phyloP scores from a whole-genome alignment of 176 grass and related monocot species.

The Dendrocalamus sinicus region DNA sequence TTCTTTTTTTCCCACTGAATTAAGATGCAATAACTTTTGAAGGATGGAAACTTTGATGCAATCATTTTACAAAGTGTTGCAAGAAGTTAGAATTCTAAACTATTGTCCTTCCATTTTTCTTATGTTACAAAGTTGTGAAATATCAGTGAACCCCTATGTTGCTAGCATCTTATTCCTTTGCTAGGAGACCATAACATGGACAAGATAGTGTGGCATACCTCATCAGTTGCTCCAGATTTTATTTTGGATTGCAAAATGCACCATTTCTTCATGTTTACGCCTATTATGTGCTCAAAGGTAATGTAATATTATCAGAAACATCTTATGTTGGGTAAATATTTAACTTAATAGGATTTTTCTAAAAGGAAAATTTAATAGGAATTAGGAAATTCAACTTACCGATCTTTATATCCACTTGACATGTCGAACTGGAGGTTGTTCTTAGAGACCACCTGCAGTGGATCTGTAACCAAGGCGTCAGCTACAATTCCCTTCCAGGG shows the following conservation, averaged over 20 bases:
- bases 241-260: slow-evolving; percentile 99
- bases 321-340: slow-evolving; percentile 35
- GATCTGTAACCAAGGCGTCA: slow-evolving; percentile 68
- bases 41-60: slow-evolving; percentile 27
- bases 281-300: slow-evolving; percentile 53
- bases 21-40: slow-evolving; percentile 33
- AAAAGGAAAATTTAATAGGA: slow-evolving; percentile 1
- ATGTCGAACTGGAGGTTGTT: slow-evolving; percentile 66
- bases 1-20: slow-evolving; percentile 13
- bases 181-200: slow-evolving; percentile 28
- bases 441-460: slow-evolving; percentile 77
- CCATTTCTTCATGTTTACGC: slow-evolving; percentile 96
- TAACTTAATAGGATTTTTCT: slow-evolving; percentile 23
- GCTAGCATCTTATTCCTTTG: slow-evolving; percentile 16
- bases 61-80: slow-evolving; percentile 16
- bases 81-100: slow-evolving; percentile 28
- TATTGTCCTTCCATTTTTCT: slow-evolving; percentile 18
- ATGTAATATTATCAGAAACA: slow-evolving; percentile 28
- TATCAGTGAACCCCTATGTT: slow-evolving; percentile 8
- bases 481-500: slow-evolving; percentile 15
- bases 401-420: slow-evolving; percentile 82
- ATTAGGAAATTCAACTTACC: slow-evolving; percentile 62
- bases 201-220: slow-evolving; percentile 55
- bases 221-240: slow-evolving; percentile 90
- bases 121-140: slow-evolving; percentile 13